Conservation (phyloP, 805 yeast genomes). For the Myxozyma neglecta region DNA sequence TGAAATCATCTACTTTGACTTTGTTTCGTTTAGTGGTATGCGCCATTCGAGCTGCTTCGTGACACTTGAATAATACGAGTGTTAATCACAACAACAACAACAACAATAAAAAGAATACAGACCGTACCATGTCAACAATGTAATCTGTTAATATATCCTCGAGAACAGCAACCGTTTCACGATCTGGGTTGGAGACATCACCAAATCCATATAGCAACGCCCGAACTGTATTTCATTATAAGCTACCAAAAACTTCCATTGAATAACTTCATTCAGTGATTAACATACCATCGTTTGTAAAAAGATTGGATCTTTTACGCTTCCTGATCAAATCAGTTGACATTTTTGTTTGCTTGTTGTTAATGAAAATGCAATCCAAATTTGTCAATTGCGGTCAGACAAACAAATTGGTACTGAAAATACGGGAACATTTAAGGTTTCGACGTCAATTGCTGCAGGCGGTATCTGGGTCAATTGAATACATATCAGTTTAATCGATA, state of each 20-base stretch:
- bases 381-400: too few species aligned
- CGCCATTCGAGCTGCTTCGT: constrained; percentile 54
- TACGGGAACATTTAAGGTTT: too few species aligned
- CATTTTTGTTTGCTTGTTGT: background rate
- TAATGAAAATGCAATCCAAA: background rate
- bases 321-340: constrained; percentile 32
- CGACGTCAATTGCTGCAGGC: too few species aligned
- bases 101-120: background rate
- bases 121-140: constrained; percentile 52
- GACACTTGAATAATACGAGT: constrained; percentile 42
- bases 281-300: constrained; percentile 45
- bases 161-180: constrained; percentile 62
- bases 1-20: constrained; percentile 70
- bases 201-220: constrained; percentile 71
- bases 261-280: constrained; percentile 19
- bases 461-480: too few species aligned
- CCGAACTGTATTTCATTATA: constrained; percentile 41
- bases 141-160: constrained; percentile 70
- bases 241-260: constrained; percentile 44
- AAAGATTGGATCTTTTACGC: constrained; percentile 47
- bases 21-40: constrained; percentile 57
- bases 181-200: constrained; percentile 64
- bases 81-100: background rate
- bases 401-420: too few species aligned
- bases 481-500: too few species aligned